Base-by-base conservation (phyloP, 2,329 filamentous ascomycete genomes). In the Apiospora arundinis region DNA sequence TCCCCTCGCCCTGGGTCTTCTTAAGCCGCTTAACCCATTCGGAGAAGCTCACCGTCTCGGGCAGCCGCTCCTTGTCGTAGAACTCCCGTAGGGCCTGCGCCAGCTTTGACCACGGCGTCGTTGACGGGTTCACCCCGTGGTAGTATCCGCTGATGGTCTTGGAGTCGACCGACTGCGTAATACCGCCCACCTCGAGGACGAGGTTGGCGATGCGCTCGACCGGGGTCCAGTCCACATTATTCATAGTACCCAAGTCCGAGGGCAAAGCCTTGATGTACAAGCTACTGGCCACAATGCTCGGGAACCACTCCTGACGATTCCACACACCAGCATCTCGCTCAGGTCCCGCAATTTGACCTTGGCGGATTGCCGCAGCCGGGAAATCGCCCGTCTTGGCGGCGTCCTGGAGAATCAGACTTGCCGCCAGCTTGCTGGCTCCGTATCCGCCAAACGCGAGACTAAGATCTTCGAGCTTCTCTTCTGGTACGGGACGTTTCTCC, bases 281-380 rank as follows among this genome's bases (percentile, higher is more conserved):
- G 0, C 85, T 88, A 32, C 84, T 86, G 1, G 81, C 79, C 11
- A 85, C 74, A 16, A 85, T 75, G 56, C 78, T 81, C 0, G 88
- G 88, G 2, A 90, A 75, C 84, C 86, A 89, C 72, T 90, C 88
- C 12, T 85, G 81, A 14, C 76, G 78, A 70, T 87, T 89, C 88
- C 88, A 90, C 25, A 75, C 72, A 0, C 87, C 87, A 40, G 76
- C 49, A 21, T 78, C 74, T 23, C 74, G 75, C 25, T 76, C 75
- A 0, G 84, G 81, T 0, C 83, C 83, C 1, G 78, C 82, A 63
- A 86, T 81, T 75, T 86, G 85, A 0, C 83, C 85, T 0, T 85
- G 80, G 0, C 85, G 81, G n/a, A 83, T 76, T 12, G 81, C 74
- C 4, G 79, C 79, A 2, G 78, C 75, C 1, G 80, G 78, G 0